These are phyloP conservation scores for Hygrophorus pudorinus DNA, from an alignment of 768 basidiomycete species.

Conservation along the genomic window DNA sequence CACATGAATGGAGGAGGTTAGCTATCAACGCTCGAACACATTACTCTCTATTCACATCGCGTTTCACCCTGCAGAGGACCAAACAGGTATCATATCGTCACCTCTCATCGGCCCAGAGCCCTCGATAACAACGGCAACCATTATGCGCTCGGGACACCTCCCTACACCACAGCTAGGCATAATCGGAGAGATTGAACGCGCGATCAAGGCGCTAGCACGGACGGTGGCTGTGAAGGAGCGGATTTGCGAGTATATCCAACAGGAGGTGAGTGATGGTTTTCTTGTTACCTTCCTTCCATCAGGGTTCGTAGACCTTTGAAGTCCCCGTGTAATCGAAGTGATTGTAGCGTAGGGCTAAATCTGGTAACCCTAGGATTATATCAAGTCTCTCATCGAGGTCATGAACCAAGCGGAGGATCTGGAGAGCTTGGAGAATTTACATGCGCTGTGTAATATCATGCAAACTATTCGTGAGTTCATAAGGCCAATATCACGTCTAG, in stretches of 20 bases:
- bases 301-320: background rate
- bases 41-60: background rate
- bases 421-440: slow-evolving; percentile 83
- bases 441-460: slow-evolving; percentile 85
- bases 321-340: background rate
- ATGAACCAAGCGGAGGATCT: slow-evolving; percentile 87
- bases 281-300: slow-evolving; percentile 3
- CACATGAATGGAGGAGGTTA: slow-evolving; percentile 63
- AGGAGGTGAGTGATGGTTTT: slow-evolving; percentile 50
- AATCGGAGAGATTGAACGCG: slow-evolving; percentile 69
- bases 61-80: slow-evolving; percentile 29
- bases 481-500: slow-evolving; percentile 8
- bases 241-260: slow-evolving; percentile 83
- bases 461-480: slow-evolving; percentile 77
- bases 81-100: slow-evolving; percentile 44
- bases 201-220: slow-evolving; percentile 66
- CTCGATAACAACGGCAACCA: slow-evolving; percentile 47
- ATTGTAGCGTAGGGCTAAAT: background rate
- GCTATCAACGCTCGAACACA: background rate
- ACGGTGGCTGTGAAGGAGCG: slow-evolving; percentile 70
- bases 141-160: slow-evolving; percentile 64
- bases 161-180: slow-evolving; percentile 70
- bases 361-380: slow-evolving; percentile 56
- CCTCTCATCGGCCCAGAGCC: slow-evolving; percentile 50
- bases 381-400: slow-evolving; percentile 77